phyloP scores from a whole-genome alignment of 768 basidiomycete species.

The Suillus occidentalis region DNA sequence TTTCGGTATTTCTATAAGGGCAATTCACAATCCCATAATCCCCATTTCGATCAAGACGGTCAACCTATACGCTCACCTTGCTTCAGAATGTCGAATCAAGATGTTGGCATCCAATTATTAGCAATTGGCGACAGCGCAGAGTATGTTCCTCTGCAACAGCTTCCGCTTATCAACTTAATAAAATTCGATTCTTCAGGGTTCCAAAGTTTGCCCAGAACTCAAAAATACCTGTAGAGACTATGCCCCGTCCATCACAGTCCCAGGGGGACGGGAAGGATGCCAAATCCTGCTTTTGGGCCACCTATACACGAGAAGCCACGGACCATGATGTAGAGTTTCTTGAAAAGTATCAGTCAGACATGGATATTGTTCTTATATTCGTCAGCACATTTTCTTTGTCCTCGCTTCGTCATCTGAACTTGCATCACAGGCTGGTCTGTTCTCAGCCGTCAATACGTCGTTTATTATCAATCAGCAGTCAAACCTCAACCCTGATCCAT shows the following conservation, averaged over 20 bases:
- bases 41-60: neutral
- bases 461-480: constrained; percentile 15
- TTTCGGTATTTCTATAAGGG: neutral
- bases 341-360: constrained; percentile 17
- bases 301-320: constrained; percentile 15
- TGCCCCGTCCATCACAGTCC: neutral
- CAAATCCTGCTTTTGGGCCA: constrained; percentile 14
- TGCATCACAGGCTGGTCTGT: constrained; percentile 15
- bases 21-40: neutral
- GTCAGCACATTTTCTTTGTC: constrained; percentile 11
- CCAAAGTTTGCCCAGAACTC: neutral
- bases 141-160: neutral
- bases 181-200: neutral
- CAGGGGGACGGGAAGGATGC: neutral
- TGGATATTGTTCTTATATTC: constrained; percentile 24
- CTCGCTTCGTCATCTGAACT: neutral
- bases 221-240: neutral
- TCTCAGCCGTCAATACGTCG: constrained; percentile 16
- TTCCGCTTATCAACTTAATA: neutral
- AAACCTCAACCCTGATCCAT: constrained; percentile 12
- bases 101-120: neutral
- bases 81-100: neutral
- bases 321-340: constrained; percentile 19
- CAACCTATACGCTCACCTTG: neutral
- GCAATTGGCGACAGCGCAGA: neutral